Conservation (phyloP, 768 basidiomycete genomes). For the Mycena epipterygia region DNA sequence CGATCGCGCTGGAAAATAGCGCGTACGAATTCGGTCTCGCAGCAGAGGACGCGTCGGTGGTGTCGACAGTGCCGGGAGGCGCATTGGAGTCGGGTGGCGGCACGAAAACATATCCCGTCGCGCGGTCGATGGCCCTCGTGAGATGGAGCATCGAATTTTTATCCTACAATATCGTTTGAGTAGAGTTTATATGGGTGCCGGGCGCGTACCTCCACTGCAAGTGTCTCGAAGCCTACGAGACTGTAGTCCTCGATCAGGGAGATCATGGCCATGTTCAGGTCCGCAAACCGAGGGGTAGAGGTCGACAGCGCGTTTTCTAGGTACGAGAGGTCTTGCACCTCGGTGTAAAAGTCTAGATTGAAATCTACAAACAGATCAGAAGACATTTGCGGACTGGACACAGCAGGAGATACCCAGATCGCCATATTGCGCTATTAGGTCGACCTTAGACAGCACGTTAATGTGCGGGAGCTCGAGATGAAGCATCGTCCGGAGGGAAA, state of each 20-base stretch:
- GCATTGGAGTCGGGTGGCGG: slow-evolving; percentile 57
- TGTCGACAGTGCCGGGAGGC: slow-evolving; percentile 41
- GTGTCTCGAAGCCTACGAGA: slow-evolving; percentile 95
- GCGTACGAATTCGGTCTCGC: slow-evolving; percentile 74
- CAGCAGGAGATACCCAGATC: slow-evolving; percentile 77
- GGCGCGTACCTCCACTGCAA: slow-evolving; percentile 87
- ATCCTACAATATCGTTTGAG: slow-evolving; percentile 64
- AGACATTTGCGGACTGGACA: background rate
- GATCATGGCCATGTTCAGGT: slow-evolving; percentile 91
- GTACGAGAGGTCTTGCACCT: slow-evolving; percentile 95
- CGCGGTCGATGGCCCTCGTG: slow-evolving; percentile 86
- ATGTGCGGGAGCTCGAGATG: slow-evolving; percentile 98
- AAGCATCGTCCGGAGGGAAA: slow-evolving; percentile 97
- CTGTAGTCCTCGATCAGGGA: slow-evolving; percentile 95
- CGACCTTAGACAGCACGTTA: slow-evolving; percentile 97
- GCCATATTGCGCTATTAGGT: slow-evolving; percentile 91
- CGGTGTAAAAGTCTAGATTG: slow-evolving; percentile 97
- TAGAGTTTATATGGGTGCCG: background rate
- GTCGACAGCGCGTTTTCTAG: slow-evolving; percentile 81
- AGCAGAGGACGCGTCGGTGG: slow-evolving; percentile 52
- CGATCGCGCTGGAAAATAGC: slow-evolving; percentile 77
- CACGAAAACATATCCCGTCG: slow-evolving; percentile 92
- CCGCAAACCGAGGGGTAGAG: slow-evolving; percentile 75
- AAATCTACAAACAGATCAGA: slow-evolving; percentile 72
- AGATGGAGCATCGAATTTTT: slow-evolving; percentile 95